Percentiles rank a stretch among this genome's conserved stretches.
phyloP scores from a whole-genome alignment of 139 green algal species.

The Chlorella sp. region DNA sequence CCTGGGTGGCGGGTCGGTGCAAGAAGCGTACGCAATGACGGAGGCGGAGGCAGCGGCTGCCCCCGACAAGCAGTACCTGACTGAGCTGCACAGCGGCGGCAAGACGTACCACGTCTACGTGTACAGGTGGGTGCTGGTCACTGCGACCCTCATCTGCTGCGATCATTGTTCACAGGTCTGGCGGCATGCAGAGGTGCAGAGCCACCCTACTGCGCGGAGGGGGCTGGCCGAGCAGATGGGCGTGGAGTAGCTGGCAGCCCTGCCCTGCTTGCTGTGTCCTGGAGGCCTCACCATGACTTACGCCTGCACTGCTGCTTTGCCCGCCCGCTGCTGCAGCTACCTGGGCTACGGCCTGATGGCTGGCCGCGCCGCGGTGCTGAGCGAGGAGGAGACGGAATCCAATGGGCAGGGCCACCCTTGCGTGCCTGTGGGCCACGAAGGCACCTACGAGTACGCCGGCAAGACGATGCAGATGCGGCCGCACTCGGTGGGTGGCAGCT shows the following conservation, averaged over 20 bases:
- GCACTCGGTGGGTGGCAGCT: background rate
- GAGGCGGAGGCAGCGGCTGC: slow-evolving; percentile 62
- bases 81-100: slow-evolving; percentile 69
- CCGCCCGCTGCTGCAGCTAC: slow-evolving; percentile 83
- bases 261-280: too few relatives aligned
- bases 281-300: too few relatives aligned
- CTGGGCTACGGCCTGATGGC: slow-evolving; percentile 98
- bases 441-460: slow-evolving; percentile 69
- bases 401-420: slow-evolving; percentile 69
- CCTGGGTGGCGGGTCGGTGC: slow-evolving; percentile 80
- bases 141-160: too few relatives aligned
- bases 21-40: slow-evolving; percentile 88
- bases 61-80: slow-evolving; percentile 73
- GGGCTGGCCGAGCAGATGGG: too few relatives aligned
- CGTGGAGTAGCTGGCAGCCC: too few relatives aligned
- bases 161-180: too few relatives aligned
- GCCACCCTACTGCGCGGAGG: too few relatives aligned
- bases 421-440: slow-evolving; percentile 67
- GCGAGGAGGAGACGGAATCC: slow-evolving; percentile 42
- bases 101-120: slow-evolving; percentile 93
- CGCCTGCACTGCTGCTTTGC: too few relatives aligned
- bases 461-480: slow-evolving; percentile 48
- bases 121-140: slow-evolving; percentile 66
- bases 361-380: slow-evolving; percentile 87
- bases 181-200: too few relatives aligned